phyloP scores from a whole-genome alignment of 192 early-diverging fungal species.

The Backusella parvicylindrica region DNA sequence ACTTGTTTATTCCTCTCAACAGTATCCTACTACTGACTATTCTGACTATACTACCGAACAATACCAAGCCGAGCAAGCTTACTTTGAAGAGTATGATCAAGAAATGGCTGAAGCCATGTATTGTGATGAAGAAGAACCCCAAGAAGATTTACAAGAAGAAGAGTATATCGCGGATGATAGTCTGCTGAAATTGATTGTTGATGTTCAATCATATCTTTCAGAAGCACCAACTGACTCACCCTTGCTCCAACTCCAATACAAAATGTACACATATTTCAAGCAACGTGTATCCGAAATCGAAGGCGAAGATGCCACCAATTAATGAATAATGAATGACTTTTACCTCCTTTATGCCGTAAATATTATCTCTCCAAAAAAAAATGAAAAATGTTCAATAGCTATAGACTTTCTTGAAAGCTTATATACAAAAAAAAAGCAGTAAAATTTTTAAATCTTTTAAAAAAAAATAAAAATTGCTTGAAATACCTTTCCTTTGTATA shows the following conservation, averaged over 20 bases:
- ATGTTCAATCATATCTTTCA: conserved; percentile 33
- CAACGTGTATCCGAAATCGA: conserved; percentile 33
- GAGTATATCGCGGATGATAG: conserved; percentile 6
- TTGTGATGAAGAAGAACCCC: neutral
- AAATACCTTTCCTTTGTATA: neutral
- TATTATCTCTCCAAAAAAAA: neutral
- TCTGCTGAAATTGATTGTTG: conserved; percentile 29
- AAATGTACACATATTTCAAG: conserved; percentile 38
- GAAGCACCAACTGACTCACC: conserved; percentile 29
- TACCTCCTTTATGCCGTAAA: conserved; percentile 4
- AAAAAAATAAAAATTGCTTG: neutral
- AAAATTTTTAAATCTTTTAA: neutral
- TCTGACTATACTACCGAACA: neutral
- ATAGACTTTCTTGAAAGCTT: neutral
- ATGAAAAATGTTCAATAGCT: neutral
- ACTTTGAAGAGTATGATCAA: conserved; percentile 12
- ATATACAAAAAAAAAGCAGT: conserved; percentile 1
- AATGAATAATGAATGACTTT: neutral
- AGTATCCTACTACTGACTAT: neutral
- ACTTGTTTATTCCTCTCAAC: neutral
- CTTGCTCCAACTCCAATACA: conserved; percentile 32
- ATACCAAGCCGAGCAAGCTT: conserved; percentile 10
- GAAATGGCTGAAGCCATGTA: neutral
- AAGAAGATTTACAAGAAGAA: neutral
- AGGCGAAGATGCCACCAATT: conserved; percentile 7